phyloP scores from a whole-genome alignment of 2,329 filamentous ascomycete genomes.

The Cytospora mali region DNA sequence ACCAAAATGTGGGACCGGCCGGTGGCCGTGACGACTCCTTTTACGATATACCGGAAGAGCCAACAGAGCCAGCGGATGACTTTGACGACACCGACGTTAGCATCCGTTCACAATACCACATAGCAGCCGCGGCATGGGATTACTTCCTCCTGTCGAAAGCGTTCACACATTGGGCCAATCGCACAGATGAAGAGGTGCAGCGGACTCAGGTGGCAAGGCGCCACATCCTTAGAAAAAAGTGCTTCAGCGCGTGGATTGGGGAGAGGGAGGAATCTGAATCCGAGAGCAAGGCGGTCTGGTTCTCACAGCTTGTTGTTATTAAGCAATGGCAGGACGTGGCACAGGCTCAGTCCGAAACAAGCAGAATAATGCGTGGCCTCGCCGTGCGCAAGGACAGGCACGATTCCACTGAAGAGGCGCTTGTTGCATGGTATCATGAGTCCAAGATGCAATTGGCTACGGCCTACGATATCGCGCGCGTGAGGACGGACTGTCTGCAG shows the following conservation, averaged over 20 bases:
- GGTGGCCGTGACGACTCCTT: constrained; percentile 37
- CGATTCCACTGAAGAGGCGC: constrained; percentile 35
- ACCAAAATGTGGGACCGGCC: constrained; percentile 6
- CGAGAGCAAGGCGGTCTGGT: constrained; percentile 51
- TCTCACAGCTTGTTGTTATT: constrained; percentile 34
- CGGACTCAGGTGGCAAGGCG: constrained; percentile 68
- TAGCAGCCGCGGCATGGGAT: constrained; percentile 61
- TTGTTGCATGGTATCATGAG: constrained; percentile 38
- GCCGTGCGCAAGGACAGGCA: constrained; percentile 37
- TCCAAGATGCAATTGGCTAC: constrained; percentile 34
- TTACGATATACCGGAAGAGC: constrained; percentile 25
- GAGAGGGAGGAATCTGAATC: constrained; percentile 49
- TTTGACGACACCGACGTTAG: constrained; percentile 39
- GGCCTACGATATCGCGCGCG: constrained; percentile 26
- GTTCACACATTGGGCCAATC: constrained; percentile 70
- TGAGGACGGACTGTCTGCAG: constrained; percentile 26
- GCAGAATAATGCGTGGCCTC: constrained; percentile 29
- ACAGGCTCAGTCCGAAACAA: constrained; percentile 29
- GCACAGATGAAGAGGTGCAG: constrained; percentile 65
- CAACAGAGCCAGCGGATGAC: constrained; percentile 38
- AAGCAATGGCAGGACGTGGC: constrained; percentile 35
- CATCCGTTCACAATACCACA: constrained; percentile 26
- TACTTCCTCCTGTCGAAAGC: constrained; percentile 67
- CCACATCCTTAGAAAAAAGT: constrained; percentile 69
- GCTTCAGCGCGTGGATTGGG: constrained; percentile 70